Evolutionary conservation across 1,284 basidiomycete genomes (phyloP).

Genomic region (Ganoderma sinense): DNA sequence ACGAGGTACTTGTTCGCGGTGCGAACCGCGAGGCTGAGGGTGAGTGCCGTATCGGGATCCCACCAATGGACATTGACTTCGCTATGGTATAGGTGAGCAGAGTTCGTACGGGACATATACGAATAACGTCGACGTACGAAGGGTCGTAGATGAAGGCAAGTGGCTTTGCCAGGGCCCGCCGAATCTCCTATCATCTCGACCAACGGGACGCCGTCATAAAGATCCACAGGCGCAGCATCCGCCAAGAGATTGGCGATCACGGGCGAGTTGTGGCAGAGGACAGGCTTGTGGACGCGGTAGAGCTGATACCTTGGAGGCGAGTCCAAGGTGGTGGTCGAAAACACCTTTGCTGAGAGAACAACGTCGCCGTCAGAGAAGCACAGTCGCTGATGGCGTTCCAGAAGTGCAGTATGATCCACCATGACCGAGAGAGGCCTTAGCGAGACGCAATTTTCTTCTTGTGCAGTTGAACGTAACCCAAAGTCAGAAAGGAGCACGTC

Average conservation of each 20-base stretch:
- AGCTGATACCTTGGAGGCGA: not conserved
- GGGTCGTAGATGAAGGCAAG: slow-evolving; percentile 1
- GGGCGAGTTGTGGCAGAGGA: not conserved
- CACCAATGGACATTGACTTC: not conserved
- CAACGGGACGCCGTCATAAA: not conserved
- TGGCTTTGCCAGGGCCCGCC: not conserved
- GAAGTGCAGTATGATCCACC: not conserved
- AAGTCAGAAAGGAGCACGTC: no score
- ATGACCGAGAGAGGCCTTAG: not conserved
- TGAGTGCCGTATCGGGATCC: slow-evolving; percentile 1
- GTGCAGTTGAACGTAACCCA: no score
- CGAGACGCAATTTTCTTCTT: no score
- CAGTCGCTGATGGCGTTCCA: not conserved
- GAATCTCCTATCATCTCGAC: slow-evolving; percentile 7
- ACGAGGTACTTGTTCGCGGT: slow-evolving; percentile 73
- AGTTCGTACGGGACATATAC: no score
- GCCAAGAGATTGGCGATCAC: slow-evolving; percentile 9
- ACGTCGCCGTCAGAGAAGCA: slow-evolving; percentile 8
- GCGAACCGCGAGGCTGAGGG: slow-evolving; percentile 43
- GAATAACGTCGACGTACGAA: not conserved
- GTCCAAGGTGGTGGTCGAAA: not conserved
- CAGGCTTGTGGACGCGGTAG: slow-evolving; percentile 3
- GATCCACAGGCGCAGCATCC: not conserved
- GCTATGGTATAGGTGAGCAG: not conserved
- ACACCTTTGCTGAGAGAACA: not conserved